A percentile compares a stretch with the other conserved stretches of the same genome.
Evolutionary conservation across 495 filamentous ascomycete species (phyloP).

Genomic region (Daldinia grandis): DNA sequence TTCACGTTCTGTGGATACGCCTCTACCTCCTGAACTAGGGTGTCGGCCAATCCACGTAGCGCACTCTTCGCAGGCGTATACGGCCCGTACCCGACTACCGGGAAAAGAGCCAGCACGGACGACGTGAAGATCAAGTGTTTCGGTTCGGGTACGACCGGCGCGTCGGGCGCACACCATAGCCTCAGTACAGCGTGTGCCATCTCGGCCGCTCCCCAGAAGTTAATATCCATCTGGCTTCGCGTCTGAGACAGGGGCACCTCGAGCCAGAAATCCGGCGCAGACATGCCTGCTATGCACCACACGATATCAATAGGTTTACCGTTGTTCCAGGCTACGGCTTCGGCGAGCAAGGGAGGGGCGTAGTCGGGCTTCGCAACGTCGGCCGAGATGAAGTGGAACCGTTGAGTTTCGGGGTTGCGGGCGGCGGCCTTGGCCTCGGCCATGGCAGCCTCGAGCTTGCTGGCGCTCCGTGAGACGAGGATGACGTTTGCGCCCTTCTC

Average conservation of each 20-base stretch:
- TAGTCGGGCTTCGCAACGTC: conserved; percentile 78
- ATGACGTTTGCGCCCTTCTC: conserved; percentile 86
- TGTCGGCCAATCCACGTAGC: conserved; percentile 82
- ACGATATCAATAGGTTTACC: conserved; percentile 79
- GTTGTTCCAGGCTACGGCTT: conserved; percentile 85
- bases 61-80: conserved; percentile 90
- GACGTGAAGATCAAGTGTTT: conserved; percentile 90
- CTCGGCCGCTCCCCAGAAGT: conserved; percentile 90
- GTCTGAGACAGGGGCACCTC: conserved; percentile 71
- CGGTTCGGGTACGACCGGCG: conserved; percentile 52
- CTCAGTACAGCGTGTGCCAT: conserved; percentile 76
- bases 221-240: conserved; percentile 84
- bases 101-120: conserved; percentile 76
- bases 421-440: conserved; percentile 67
- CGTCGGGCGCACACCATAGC: conserved; percentile 65
- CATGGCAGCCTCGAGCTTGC: conserved; percentile 78
- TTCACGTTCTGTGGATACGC: conserved; percentile 79
- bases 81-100: conserved; percentile 82
- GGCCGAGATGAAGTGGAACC: conserved; percentile 83
- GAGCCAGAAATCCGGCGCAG: conserved; percentile 79
- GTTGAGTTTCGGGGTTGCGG: conserved; percentile 67
- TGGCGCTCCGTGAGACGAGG: conserved; percentile 78
- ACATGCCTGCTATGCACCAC: conserved; percentile 88
- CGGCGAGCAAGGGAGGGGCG: conserved; percentile 70
- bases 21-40: conserved; percentile 81